phyloP scores from a whole-genome alignment of 1,139 yeast species.

The Magnusiomyces tetraspermus region DNA sequence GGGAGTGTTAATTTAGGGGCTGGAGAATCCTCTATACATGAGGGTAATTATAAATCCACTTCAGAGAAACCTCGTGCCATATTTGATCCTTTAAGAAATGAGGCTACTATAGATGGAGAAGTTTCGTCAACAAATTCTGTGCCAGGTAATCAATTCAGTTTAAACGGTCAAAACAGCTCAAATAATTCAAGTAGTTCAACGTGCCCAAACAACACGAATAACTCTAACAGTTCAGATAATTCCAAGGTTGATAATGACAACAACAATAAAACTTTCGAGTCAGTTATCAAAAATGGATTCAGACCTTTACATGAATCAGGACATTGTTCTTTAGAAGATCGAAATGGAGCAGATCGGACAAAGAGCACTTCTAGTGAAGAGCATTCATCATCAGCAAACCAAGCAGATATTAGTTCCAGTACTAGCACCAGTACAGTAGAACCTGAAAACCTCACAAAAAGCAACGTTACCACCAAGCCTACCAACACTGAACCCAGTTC shows the following conservation, averaged over 20 bases:
- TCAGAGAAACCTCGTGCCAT: neutral
- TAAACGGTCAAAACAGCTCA: too few species aligned
- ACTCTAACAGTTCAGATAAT: neutral
- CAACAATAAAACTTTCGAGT: neutral
- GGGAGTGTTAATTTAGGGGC: neutral
- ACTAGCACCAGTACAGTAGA: neutral
- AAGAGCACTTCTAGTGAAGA: neutral
- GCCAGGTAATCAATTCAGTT: neutral
- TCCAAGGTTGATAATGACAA: neutral
- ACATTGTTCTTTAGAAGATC: constrained; percentile 8
- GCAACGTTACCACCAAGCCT: too few species aligned
- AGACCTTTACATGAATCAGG: neutral
- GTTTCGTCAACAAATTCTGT: neutral
- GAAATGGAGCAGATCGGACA: neutral
- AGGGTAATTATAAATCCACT: neutral
- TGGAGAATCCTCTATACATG: neutral
- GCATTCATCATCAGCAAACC: too few species aligned
- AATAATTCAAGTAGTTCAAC: too few species aligned
- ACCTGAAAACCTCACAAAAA: neutral
- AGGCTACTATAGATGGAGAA: neutral
- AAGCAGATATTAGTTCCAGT: neutral
- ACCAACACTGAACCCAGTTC: too few species aligned
- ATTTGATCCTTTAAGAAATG: neutral
- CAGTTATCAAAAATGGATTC: neutral
- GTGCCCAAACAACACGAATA: too few species aligned